These are phyloP conservation scores for Beauveria asiatica DNA, from an alignment of 2,329 filamentous ascomycete species.

Conservation along the genomic window DNA sequence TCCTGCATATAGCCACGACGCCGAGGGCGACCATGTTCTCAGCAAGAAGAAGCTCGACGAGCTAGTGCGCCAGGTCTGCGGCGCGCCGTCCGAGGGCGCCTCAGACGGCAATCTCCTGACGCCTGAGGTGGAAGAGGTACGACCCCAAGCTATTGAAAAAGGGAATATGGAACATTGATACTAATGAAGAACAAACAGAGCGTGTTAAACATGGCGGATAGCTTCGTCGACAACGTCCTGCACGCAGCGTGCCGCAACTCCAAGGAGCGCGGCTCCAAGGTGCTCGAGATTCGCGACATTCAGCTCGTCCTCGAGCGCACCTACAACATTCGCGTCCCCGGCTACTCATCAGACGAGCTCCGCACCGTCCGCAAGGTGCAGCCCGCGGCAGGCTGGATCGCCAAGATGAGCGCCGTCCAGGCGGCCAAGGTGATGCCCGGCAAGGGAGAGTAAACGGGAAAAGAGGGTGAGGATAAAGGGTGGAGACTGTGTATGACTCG, in stretches of 20 bases:
- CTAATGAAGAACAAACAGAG: slow-evolving; percentile 43
- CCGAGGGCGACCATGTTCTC: slow-evolving; percentile 85
- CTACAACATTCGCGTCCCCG: slow-evolving; percentile 87
- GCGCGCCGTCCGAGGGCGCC: slow-evolving; percentile 58
- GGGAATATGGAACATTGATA: neutral
- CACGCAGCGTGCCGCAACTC: slow-evolving; percentile 81
- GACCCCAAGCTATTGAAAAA: slow-evolving; percentile 15
- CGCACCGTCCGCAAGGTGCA: slow-evolving; percentile 90
- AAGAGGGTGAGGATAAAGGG: neutral
- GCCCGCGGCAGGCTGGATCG: slow-evolving; percentile 80
- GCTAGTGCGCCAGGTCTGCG: slow-evolving; percentile 86
- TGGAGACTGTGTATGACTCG: neutral
- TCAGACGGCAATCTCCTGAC: slow-evolving; percentile 70
- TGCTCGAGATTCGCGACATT: slow-evolving; percentile 80
- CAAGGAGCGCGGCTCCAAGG: slow-evolving; percentile 84
- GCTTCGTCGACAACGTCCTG: slow-evolving; percentile 89
- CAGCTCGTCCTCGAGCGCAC: slow-evolving; percentile 76
- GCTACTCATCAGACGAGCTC: slow-evolving; percentile 89
- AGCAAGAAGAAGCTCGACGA: slow-evolving; percentile 98
- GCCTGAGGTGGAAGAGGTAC: slow-evolving; percentile 91
- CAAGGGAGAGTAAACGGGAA: slow-evolving; percentile 38
- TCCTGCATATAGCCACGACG: slow-evolving; percentile 78
- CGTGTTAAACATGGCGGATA: slow-evolving; percentile 80
- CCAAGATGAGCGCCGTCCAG: slow-evolving; percentile 95
- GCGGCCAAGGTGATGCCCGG: slow-evolving; percentile 75